Evolutionary conservation across 1,284 basidiomycete species (phyloP), one percentile per base, ranked within the genome.

Genomic region (Papiliotrema fonsecae): DNA sequence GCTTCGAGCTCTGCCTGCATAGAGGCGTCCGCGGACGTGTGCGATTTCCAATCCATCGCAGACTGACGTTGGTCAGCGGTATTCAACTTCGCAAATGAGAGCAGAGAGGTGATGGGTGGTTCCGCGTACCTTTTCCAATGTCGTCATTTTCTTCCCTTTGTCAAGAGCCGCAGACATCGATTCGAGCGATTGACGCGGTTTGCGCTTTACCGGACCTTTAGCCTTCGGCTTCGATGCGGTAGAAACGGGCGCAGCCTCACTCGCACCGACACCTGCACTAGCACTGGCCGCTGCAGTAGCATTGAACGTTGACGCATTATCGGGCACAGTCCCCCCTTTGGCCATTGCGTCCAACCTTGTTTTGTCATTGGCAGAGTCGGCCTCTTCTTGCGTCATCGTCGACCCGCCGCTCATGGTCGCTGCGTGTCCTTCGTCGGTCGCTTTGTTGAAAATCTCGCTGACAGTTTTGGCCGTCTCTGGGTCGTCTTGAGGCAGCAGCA

Each of bases 71-170:
- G 22, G 46, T 57, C 36, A 54, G 45, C 41, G 13, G 5, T 10
- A 21, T 18, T 22, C 30, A 9, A 32, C 30, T 32, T 10, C n/a
- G 25, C 21, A n/a, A n/a, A n/a, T n/a, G n/a, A 21, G 41, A 24
- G 28, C 9, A 26, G 38, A 26, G 31, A 44, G 21, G 40, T 25
- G 31, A 43, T 5, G 45, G 40, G 28, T 22, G 32, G 40, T 34
- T 7, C 22, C 28, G 48, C 63, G 24, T 25, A 72, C 72, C 63
- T 74, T 74, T 47, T 72, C 72, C 22, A 72, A 51, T 7, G 70
- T 74, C 4, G 69, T 72, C 68, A 74, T 70, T 52, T 74, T 74
- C 60, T 72, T 74, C 13, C 69, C 69, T 34, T 56, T 60, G 43
- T 60, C 61, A 6, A 74, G 36, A 1, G 68, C 67, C 3, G 69